Conservation (phyloP, 352 stramenopile genomes). For the Phytophthora brassicae region DNA sequence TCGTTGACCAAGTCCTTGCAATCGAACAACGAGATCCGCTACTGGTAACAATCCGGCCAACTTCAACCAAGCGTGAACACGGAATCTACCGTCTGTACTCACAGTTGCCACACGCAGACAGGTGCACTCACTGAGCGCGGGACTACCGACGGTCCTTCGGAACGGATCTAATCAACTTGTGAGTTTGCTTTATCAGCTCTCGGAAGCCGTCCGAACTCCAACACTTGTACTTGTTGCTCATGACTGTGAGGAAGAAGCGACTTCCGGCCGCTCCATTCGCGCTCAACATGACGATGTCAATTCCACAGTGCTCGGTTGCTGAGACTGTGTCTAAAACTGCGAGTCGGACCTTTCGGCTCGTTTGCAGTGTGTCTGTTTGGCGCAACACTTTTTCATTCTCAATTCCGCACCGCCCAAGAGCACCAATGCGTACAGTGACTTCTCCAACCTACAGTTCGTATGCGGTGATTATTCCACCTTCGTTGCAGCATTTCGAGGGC, state of each 20-base stretch:
- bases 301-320: slow-evolving; percentile 3
- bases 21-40: too few relatives aligned
- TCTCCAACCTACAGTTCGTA: slow-evolving; percentile 17
- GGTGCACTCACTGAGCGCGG: too few relatives aligned
- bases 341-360: slow-evolving; percentile 15
- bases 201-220: too few relatives aligned
- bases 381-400: slow-evolving; percentile 8
- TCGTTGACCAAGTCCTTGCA: too few relatives aligned
- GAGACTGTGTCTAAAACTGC: background rate
- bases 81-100: too few relatives aligned
- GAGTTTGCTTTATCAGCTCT: too few relatives aligned
- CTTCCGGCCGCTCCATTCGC: background rate
- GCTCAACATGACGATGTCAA: slow-evolving; percentile 15
- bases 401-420: slow-evolving; percentile 1
- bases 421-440: background rate
- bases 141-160: too few relatives aligned
- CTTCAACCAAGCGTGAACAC: too few relatives aligned
- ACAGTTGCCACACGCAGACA: too few relatives aligned
- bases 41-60: too few relatives aligned
- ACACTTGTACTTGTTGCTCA: background rate
- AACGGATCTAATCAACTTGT: too few relatives aligned
- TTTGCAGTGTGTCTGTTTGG: too few relatives aligned
- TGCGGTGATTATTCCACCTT: slow-evolving; percentile 18
- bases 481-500: slow-evolving; percentile 33
- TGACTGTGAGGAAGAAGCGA: background rate